phyloP scores from a whole-genome alignment of 2,329 filamentous ascomycete genomes.

The Sarocladium kiliense region DNA sequence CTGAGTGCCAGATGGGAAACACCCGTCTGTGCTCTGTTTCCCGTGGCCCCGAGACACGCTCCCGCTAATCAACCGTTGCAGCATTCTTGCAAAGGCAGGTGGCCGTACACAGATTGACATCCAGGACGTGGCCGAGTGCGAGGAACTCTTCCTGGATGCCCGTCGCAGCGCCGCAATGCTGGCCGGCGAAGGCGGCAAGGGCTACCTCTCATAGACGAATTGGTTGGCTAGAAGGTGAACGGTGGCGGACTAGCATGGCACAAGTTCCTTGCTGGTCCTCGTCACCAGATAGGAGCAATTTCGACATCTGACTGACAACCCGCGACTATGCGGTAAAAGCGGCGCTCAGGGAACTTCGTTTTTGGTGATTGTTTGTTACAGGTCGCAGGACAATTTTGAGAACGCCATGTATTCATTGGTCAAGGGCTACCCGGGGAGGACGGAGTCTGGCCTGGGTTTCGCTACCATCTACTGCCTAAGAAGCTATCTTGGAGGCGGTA shows the following conservation, averaged over 20 bases:
- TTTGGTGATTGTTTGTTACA: constrained; percentile 8
- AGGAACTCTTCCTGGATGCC: constrained; percentile 79
- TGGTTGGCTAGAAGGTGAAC: constrained; percentile 8
- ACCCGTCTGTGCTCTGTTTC: not conserved
- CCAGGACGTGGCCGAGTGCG: constrained; percentile 73
- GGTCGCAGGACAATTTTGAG: not conserved
- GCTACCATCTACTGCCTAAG: not conserved
- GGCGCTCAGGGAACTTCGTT: constrained; percentile 7
- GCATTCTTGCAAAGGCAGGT: constrained; percentile 83
- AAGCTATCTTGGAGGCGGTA: not conserved
- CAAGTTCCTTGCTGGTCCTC: not conserved
- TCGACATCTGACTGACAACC: constrained; percentile 8
- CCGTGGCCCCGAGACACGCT: constrained; percentile 23
- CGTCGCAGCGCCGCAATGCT: constrained; percentile 71
- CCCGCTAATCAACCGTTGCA: constrained; percentile 32
- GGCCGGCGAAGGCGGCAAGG: constrained; percentile 54
- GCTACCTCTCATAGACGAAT: constrained; percentile 54
- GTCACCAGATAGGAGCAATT: not conserved
- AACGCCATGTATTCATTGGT: constrained; percentile 1
- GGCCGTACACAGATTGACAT: constrained; percentile 72
- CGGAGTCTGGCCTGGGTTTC: constrained; percentile 6
- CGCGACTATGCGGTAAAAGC: constrained; percentile 1
- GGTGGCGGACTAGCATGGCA: not conserved
- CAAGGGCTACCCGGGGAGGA: not conserved
- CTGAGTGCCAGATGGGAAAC: constrained; percentile 1